Evolutionary conservation across 257 asterid species (phyloP).

Genomic region (Solanum sejunctum): DNA sequence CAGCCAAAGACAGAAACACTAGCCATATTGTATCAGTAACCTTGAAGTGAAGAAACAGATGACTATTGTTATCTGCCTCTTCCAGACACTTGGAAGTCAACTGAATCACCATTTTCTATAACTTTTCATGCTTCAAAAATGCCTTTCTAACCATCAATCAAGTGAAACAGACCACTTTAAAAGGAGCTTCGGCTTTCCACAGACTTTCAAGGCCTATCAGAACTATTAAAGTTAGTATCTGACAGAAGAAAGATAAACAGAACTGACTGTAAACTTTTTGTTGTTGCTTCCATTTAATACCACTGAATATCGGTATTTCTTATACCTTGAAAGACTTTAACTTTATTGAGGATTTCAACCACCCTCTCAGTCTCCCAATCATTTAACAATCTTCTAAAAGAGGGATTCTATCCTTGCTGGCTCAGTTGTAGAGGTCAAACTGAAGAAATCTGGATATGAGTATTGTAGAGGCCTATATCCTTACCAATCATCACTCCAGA

Average conservation of each 20-base stretch:
- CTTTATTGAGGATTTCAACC: neutral
- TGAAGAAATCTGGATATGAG: neutral
- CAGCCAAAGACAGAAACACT: neutral
- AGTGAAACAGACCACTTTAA: neutral
- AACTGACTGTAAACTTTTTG: neutral
- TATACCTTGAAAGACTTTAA: neutral
- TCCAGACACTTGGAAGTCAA: neutral
- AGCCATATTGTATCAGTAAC: neutral
- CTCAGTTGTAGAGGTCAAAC: neutral
- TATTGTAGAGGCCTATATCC: neutral
- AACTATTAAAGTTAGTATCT: neutral
- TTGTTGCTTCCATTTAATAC: neutral
- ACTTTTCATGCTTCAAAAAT: neutral
- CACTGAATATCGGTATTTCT: neutral
- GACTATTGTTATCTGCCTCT: neutral
- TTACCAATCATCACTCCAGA: neutral
- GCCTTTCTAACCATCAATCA: neutral
- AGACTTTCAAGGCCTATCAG: neutral
- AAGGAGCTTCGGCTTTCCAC: neutral
- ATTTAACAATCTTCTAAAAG: neutral
- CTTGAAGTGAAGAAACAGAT: neutral
- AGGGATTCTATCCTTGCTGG: neutral
- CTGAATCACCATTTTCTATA: neutral
- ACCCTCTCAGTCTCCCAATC: neutral
- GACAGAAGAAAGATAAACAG: neutral